Evolutionary conservation across 179 eudicot genomes (phyloP), one percentile per base, ranked within the genome.

Genomic region (Carnegiea gigantea): DNA sequence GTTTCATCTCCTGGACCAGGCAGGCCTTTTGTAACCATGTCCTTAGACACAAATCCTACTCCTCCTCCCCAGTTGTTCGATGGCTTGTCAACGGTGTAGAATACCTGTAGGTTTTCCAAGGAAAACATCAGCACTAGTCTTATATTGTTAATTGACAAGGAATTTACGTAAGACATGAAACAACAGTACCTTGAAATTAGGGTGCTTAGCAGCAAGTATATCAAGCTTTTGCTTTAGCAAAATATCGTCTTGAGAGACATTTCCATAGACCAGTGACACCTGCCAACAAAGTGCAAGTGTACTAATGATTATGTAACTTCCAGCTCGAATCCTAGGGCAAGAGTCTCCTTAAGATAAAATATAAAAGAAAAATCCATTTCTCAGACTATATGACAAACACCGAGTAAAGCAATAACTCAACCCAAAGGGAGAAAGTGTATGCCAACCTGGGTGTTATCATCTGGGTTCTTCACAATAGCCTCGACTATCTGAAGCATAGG

Each of bases 401-500:
- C 20, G 6, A 71, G 6, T 20, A 9, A 72, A 20, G 28, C 46
- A 12, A n/a, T 73, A 8, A 49, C 60, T 51, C 40, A 38, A 73
- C 57, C 40, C 43, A 81, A 83, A 28, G 43, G 59, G 24, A 49
- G 78, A 77, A 30, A 67, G 33, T 40, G 80, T 18, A 9, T 75
- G 70, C 85, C 74, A 76, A 92, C 99, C 93, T 96, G 92, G 46
- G 98, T 96, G 59, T 82, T 90, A 80, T 96, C 99, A 83, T 94
- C 94, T 44, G 97, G 93, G 85, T 94, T 96, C 88, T 90, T 94
- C 71, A 96, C 89, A 67, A 94, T 90, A 76, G 95, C 97, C 85
- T 96, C 98, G 75, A 88, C 92, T 54, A 96, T 82, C 88, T 96
- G 99, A 81, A 96, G 97, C 99, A 96, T 96, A 70, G 99, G 99